Evolutionary conservation across 139 green algal species (phyloP).

Genomic region (Marvania coccoides): DNA sequence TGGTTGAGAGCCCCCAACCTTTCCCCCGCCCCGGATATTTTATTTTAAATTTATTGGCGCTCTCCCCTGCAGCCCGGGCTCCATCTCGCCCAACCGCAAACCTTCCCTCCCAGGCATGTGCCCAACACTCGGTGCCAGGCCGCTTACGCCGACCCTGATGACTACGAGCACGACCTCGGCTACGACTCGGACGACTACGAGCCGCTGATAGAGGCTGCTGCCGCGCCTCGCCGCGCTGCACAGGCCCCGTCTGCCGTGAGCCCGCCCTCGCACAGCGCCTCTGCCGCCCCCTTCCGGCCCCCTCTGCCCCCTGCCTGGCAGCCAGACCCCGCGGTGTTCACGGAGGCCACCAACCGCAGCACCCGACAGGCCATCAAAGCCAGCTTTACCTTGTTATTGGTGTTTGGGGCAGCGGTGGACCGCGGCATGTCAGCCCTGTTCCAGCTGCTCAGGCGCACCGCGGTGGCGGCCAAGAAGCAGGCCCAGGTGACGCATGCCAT

Average conservation of each 20-base stretch:
- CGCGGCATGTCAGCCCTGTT: conserved; percentile 9
- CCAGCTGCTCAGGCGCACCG: neutral
- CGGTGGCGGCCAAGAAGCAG: neutral
- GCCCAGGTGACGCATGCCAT: neutral
- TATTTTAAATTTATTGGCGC: too few species aligned
- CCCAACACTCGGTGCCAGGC: too few species aligned
- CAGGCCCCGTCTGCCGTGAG: neutral
- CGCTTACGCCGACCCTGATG: conserved; percentile 15
- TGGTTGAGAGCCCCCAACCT: too few species aligned
- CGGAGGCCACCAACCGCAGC: neutral
- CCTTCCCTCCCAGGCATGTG: too few species aligned
- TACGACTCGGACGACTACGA: conserved; percentile 20
- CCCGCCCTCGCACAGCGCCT: neutral
- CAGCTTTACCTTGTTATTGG: conserved; percentile 1
- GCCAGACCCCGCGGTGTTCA: neutral
- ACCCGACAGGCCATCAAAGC: neutral
- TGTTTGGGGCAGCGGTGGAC: conserved; percentile 8
- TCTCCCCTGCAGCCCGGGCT: too few species aligned
- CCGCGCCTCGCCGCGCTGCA: neutral
- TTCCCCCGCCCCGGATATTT: too few species aligned
- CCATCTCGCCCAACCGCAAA: too few species aligned
- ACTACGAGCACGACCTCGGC: neutral
- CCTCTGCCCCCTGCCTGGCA: neutral
- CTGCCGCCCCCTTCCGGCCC: neutral
- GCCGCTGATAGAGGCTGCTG: neutral